Conservation (phyloP, 768 basidiomycete genomes). For the Antrodiella citrinella region DNA sequence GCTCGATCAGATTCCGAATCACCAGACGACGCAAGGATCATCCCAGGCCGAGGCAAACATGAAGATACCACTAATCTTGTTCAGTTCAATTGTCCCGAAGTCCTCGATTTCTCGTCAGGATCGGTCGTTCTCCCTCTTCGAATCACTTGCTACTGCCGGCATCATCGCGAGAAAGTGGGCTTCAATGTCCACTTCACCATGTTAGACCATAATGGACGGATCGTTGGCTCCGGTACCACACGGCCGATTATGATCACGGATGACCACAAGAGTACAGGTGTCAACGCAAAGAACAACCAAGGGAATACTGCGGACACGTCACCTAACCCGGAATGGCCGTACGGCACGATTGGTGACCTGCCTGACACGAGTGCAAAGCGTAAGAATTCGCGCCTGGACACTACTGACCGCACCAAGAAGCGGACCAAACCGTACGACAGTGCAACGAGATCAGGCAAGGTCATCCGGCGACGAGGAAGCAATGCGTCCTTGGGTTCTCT, state of each 20-base stretch:
- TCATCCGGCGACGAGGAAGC: conserved; percentile 21
- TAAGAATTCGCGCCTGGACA: conserved; percentile 33
- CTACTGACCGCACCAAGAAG: conserved; percentile 33
- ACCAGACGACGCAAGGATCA: conserved; percentile 37
- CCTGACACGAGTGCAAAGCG: conserved; percentile 33
- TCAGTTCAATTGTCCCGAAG: conserved; percentile 90
- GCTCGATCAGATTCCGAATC: conserved; percentile 70
- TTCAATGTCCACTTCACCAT: conserved; percentile 88
- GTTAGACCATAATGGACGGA: conserved; percentile 67
- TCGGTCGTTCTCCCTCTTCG: conserved; percentile 86
- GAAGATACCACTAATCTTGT: conserved; percentile 82
- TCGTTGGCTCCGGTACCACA: conserved; percentile 76
- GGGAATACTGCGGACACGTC: conserved; percentile 4
- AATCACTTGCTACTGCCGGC: conserved; percentile 97
- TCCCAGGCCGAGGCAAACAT: conserved; percentile 35
- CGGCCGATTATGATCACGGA: conserved; percentile 98
- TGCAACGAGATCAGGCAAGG: conserved; percentile 21
- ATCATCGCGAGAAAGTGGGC: conserved; percentile 95
- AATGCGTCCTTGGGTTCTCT: conserved; percentile 21
- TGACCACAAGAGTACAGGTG: conserved; percentile 82
- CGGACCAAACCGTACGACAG: conserved; percentile 67
- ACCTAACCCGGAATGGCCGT: conserved; percentile 9
- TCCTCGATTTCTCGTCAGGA: conserved; percentile 83
- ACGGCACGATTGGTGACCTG: conserved; percentile 4
- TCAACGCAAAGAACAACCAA: conserved; percentile 20